Evolutionary conservation across 257 asterid genomes (phyloP).

Genomic region (Nicotiana tomentosiformis): DNA sequence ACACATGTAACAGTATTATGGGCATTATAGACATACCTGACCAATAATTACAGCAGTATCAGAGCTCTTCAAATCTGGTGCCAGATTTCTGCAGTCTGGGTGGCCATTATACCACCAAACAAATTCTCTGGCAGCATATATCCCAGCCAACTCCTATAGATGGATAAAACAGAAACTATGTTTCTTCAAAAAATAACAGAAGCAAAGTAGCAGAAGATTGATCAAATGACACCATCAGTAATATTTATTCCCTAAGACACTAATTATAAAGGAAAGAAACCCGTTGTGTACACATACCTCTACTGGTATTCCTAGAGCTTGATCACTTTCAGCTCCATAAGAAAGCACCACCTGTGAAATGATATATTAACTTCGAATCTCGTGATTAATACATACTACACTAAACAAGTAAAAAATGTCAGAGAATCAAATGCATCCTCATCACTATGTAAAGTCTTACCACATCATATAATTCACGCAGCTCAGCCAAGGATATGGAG

Average conservation of each 20-base stretch:
- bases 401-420: not conserved
- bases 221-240: conserved; percentile 4
- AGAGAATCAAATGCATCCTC: not conserved
- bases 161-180: not conserved
- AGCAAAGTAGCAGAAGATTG: not conserved
- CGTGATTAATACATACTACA: not conserved
- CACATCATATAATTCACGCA: conserved; percentile 72
- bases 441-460: conserved; percentile 34
- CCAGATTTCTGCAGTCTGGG: conserved; percentile 70
- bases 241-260: not conserved
- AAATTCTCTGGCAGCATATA: conserved; percentile 82
- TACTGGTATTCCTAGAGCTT: conserved; percentile 76
- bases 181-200: not conserved
- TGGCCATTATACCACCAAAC: conserved; percentile 99
- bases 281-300: conserved; percentile 43
- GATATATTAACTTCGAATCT: not conserved
- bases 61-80: conserved; percentile 66
- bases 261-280: not conserved
- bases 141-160: conserved; percentile 53
- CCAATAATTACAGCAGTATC: conserved; percentile 90
- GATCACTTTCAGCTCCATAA: conserved; percentile 95
- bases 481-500: conserved; percentile 64
- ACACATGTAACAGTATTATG: not conserved
- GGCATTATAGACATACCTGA: conserved; percentile 43
- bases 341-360: conserved; percentile 75